Conservation (phyloP, 306 rosid species). For the Geum urbanum region DNA sequence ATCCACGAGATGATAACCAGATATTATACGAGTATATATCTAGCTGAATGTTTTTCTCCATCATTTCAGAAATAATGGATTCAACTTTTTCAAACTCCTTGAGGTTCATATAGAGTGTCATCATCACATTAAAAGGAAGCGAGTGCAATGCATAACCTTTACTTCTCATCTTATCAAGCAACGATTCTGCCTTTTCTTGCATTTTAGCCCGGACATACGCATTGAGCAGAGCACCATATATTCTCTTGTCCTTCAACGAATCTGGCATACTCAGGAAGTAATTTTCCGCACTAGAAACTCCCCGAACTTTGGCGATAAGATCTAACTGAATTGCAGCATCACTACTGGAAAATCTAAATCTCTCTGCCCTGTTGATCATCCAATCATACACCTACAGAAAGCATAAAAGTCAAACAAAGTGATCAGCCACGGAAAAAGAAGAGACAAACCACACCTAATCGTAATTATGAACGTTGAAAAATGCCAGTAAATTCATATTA, state of each 20-base stretch:
- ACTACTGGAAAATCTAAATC: conserved; percentile 70
- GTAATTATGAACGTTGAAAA: not conserved
- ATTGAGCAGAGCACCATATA: conserved; percentile 82
- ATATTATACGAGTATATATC: conserved; percentile 87
- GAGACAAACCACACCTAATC: not conserved
- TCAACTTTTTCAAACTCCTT: conserved; percentile 78
- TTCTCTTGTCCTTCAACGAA: conserved; percentile 57
- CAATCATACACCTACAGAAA: conserved; percentile 76
- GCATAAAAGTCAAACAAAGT: not conserved
- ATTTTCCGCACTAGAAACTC: conserved; percentile 68
- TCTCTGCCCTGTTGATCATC: conserved; percentile 79
- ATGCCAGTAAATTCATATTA: not conserved
- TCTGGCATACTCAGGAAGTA: conserved; percentile 56
- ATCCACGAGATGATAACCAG: conserved; percentile 86
- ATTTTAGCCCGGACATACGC: conserved; percentile 53
- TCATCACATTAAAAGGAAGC: conserved; percentile 90
- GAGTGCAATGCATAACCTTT: conserved; percentile 60
- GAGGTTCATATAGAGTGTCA: conserved; percentile 89
- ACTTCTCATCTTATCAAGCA: conserved; percentile 68
- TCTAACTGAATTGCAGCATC: conserved; percentile 89
- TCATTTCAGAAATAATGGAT: conserved; percentile 68
- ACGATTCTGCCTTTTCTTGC: conserved; percentile 73
- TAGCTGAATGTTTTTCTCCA: conserved; percentile 49
- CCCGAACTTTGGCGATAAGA: conserved; percentile 72
- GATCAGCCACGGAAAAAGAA: not conserved